phyloP scores from a whole-genome alignment of 768 basidiomycete species.

The Pulveroboletus sp. region DNA sequence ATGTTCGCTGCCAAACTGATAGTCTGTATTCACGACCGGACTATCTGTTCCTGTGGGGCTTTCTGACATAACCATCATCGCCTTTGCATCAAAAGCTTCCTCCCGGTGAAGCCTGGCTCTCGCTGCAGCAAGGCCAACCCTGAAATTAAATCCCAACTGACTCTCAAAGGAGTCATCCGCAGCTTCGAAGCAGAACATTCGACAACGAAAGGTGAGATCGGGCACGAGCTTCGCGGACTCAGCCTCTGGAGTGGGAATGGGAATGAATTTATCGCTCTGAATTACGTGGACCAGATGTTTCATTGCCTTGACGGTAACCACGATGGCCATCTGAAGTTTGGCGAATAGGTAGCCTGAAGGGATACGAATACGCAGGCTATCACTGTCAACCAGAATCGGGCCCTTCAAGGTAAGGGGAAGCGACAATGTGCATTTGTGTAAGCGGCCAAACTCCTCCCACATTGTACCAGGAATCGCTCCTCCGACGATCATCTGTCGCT shows the following conservation, averaged over 20 bases:
- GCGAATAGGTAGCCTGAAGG: slow-evolving; percentile 75
- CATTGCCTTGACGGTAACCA: slow-evolving; percentile 64
- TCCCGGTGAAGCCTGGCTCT: slow-evolving; percentile 68
- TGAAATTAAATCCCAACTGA: slow-evolving; percentile 68
- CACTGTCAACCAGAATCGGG: slow-evolving; percentile 52
- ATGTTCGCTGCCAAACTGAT: slow-evolving; percentile 60
- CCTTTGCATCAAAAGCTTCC: slow-evolving; percentile 77
- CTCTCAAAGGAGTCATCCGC: slow-evolving; percentile 84
- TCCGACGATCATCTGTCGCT: slow-evolving; percentile 33
- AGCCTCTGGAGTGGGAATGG: slow-evolving; percentile 58
- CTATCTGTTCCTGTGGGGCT: slow-evolving; percentile 29
- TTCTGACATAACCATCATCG: slow-evolving; percentile 50
- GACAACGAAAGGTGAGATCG: slow-evolving; percentile 52
- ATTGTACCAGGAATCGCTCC: slow-evolving; percentile 30
- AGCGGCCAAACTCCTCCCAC: slow-evolving; percentile 73
- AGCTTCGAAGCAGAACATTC: slow-evolving; percentile 68
- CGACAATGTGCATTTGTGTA: slow-evolving; percentile 50
- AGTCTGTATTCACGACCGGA: slow-evolving; percentile 46
- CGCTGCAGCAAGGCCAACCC: slow-evolving; percentile 68
- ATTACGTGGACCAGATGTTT: slow-evolving; percentile 65
- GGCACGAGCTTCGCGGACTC: slow-evolving; percentile 76
- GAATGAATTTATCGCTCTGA: slow-evolving; percentile 44
- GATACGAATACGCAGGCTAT: slow-evolving; percentile 70
- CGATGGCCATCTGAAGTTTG: slow-evolving; percentile 69
- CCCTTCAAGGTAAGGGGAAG: slow-evolving; percentile 29